Conservation (phyloP, 2,329 filamentous ascomycete species). For the Fusarium pseudograminearum region DNA sequence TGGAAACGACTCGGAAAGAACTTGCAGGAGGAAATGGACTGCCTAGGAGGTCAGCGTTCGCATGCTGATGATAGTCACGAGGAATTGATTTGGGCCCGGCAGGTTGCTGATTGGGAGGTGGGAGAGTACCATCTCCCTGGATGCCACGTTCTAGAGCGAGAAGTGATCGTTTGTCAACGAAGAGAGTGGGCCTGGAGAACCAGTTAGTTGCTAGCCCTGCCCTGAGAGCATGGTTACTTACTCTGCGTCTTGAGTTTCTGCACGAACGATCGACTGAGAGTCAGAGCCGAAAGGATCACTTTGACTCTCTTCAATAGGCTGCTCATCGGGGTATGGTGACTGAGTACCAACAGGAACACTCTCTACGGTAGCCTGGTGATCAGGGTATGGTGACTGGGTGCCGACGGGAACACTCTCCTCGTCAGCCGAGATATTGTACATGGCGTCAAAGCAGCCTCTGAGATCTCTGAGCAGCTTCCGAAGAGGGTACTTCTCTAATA, state of each 20-base stretch:
- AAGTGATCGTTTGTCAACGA: constrained; percentile 35
- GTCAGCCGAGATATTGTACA: constrained; percentile 25
- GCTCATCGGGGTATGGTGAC: constrained; percentile 5
- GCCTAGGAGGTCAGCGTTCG: constrained; percentile 37
- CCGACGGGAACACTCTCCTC: constrained; percentile 1
- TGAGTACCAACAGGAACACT: constrained; percentile 4
- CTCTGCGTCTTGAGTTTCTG: constrained; percentile 29
- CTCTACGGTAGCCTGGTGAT: constrained; percentile 26
- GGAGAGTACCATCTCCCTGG: constrained; percentile 5
- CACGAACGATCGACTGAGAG: constrained; percentile 45
- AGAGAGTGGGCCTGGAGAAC: constrained; percentile 38
- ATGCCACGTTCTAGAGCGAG: constrained; percentile 30
- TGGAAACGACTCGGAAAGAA: constrained; percentile 1
- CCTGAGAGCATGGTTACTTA: constrained; percentile 10
- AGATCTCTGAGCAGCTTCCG: constrained; percentile 36
- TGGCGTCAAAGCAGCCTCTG: constrained; percentile 31
- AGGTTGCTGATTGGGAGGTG: constrained; percentile 44
- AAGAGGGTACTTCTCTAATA: constrained; percentile 38
- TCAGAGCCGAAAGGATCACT: constrained; percentile 38
- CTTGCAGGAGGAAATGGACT: constrained; percentile 29
- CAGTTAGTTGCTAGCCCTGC: constrained; percentile 5
- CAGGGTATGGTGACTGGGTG: constrained; percentile 2
- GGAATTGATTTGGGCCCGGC: constrained; percentile 31
- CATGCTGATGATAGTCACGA: constrained; percentile 40
- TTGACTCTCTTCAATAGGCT: constrained; percentile 37